phyloP scores from a whole-genome alignment of 1,284 basidiomycete genomes.

The Heliocybe sulcata region DNA sequence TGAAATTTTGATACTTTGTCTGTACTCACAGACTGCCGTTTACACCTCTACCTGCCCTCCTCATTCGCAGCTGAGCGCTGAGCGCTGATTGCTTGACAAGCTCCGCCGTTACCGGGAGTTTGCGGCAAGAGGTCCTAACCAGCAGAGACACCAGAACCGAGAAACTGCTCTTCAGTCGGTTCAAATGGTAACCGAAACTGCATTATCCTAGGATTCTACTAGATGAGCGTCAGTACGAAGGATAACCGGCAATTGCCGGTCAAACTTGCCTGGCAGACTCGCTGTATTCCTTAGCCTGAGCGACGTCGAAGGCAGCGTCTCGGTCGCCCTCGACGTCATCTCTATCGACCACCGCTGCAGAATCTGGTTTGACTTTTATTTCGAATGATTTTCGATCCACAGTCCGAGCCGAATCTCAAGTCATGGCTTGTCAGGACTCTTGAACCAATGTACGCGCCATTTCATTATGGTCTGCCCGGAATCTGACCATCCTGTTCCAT shows the following conservation, averaged over 20 bases:
- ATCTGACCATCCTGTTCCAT: conserved; percentile 8
- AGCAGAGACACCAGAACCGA: no score
- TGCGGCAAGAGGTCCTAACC: no score
- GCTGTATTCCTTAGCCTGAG: neutral
- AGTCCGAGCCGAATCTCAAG: conserved; percentile 58
- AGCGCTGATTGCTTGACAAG: no score
- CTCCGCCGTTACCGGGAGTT: no score
- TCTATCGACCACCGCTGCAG: neutral
- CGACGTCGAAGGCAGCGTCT: conserved; percentile 16
- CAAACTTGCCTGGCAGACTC: neutral
- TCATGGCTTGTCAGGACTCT: conserved; percentile 80
- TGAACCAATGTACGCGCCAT: conserved; percentile 70
- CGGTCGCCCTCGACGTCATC: neutral
- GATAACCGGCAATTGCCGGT: neutral
- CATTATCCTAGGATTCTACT: no score
- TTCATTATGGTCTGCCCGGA: conserved; percentile 3
- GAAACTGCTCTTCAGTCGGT: no score
- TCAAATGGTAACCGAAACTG: no score
- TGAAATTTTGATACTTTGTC: no score
- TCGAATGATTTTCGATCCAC: conserved; percentile 58
- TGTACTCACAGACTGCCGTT: no score
- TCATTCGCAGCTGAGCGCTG: no score
- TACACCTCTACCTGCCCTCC: no score
- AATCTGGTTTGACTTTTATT: conserved; percentile 36
- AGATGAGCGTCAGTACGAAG: no score